Percentiles rank a stretch among this genome's conserved stretches.
These are phyloP conservation scores for Ephemerocybe angulata DNA, from an alignment of 768 basidiomycete genomes.

Conservation along the genomic window DNA sequence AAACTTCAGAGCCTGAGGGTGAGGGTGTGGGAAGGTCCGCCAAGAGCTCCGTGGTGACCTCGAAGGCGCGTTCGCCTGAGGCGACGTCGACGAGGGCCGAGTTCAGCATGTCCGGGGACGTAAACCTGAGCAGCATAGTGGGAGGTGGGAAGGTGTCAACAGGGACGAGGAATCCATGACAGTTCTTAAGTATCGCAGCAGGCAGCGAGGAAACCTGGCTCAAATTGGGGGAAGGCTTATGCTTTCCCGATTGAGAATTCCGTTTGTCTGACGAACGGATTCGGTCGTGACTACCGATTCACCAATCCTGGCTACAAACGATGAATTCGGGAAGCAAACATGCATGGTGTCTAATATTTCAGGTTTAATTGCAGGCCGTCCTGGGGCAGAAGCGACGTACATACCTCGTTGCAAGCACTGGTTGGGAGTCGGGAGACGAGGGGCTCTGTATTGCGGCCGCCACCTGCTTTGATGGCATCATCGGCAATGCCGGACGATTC, in stretches of 20 bases:
- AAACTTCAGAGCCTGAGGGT: constrained; percentile 12
- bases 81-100: constrained; percentile 49
- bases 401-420: not conserved
- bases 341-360: no score
- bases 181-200: constrained; percentile 6
- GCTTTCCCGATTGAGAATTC: constrained; percentile 43
- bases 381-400: no score
- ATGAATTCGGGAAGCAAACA: not conserved
- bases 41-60: constrained; percentile 44
- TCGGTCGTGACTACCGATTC: not conserved
- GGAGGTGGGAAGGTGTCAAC: constrained; percentile 2
- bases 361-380: no score
- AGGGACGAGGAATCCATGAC: constrained; percentile 2
- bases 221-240: constrained; percentile 38
- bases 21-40: constrained; percentile 26
- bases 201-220: constrained; percentile 15
- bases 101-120: constrained; percentile 55
- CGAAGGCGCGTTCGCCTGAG: constrained; percentile 46
- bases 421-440: not conserved
- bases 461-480: not conserved
- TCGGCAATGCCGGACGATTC: not conserved
- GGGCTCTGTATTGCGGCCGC: no score
- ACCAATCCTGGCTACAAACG: not conserved
- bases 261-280: constrained; percentile 33
- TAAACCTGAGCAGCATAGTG: constrained; percentile 58